Evolutionary conservation across 1,284 basidiomycete species (phyloP), one percentile per base, ranked within the genome.

Genomic region (Cutaneotrichosporon daszewskae): DNA sequence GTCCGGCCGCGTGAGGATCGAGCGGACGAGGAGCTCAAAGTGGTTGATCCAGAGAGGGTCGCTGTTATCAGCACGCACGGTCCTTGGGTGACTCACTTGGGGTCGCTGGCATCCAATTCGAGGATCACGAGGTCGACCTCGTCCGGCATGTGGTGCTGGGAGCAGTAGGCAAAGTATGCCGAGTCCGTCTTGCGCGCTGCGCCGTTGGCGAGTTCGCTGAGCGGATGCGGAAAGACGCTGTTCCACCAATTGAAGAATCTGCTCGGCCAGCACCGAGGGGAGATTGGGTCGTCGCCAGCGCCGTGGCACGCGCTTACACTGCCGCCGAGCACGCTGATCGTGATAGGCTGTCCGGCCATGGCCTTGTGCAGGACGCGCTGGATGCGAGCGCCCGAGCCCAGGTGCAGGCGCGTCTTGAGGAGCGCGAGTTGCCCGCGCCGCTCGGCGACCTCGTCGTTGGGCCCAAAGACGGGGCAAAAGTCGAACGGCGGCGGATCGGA

Each of bases 211-310:
- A 96, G 79, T 68, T 95, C 90, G 9, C 87, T 88, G 2, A 86
- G 86, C 0, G 90, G 90, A 69, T 96, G 87, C 2, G 91, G 91
- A 73, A 96, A 96, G 10, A 95, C 80, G 38, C 77, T 79, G 72
- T 92, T 89, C 85, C 90, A 92, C 91, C 91, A 96, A 45, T 83
- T 76, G 74, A 95, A 95, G 73, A 96, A 87, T 35, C 80, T 79
- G n/a, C 85, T 81, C 1, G 91, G 90, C 69, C 92, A 96, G 68
- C 91, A 94, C 52, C 72, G 73, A 0, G 86, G 77, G 0, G 87
- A 82, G 42, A 95, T 76, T 3, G 87, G 88, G 66, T 94, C 87
- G 54, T 92, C 85, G 11, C 91, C 91, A 5, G 90, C 84, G 27
- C 91, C 91, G 65, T 92, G 87, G 66, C 91, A 96, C 12, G 88